Percentiles rank a stretch among this genome's conserved stretches.
These are phyloP conservation scores for Malus hybrid DNA, from an alignment of 331 rosid species.

Conservation along the genomic window DNA sequence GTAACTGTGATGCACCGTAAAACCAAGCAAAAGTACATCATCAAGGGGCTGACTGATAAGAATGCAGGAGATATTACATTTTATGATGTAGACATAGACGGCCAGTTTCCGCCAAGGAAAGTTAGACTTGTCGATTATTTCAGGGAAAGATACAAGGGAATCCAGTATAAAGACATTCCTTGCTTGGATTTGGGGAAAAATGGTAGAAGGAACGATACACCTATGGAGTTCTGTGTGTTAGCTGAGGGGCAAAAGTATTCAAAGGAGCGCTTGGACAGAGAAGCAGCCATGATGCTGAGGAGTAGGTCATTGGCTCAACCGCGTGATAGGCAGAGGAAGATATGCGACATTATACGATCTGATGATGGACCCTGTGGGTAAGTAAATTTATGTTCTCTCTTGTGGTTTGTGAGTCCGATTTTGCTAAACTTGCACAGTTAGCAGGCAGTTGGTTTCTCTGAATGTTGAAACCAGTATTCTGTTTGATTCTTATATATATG, in stretches of 20 bases:
- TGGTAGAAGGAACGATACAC: slow-evolving; percentile 33
- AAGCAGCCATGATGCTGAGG: slow-evolving; percentile 25
- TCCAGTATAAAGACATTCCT: slow-evolving; percentile 36
- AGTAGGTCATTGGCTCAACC: slow-evolving; percentile 31
- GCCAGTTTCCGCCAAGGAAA: background rate
- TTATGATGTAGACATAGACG: slow-evolving; percentile 18
- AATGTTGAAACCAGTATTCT: background rate
- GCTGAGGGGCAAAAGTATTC: slow-evolving; percentile 59
- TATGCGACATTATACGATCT: slow-evolving; percentile 41
- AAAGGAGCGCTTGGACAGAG: slow-evolving; percentile 26
- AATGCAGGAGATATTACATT: slow-evolving; percentile 24
- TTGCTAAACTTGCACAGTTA: background rate
- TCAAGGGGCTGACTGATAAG: slow-evolving; percentile 18
- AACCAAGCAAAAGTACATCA: slow-evolving; percentile 44
- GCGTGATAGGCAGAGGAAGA: slow-evolving; percentile 26
- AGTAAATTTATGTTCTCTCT: slow-evolving; percentile 12
- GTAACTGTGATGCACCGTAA: slow-evolving; percentile 55
- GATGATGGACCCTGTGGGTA: slow-evolving; percentile 75
- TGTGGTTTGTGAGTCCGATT: background rate
- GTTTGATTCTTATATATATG: background rate
- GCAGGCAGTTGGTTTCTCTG: background rate
- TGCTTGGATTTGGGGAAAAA: slow-evolving; percentile 47
- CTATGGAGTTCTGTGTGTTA: slow-evolving; percentile 61
- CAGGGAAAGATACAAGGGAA: slow-evolving; percentile 12
- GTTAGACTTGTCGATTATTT: slow-evolving; percentile 32